Evolutionary conservation across 2,329 filamentous ascomycete species (phyloP), one percentile per base, ranked within the genome.

Genomic region (Amylocarpus encephaloides): DNA sequence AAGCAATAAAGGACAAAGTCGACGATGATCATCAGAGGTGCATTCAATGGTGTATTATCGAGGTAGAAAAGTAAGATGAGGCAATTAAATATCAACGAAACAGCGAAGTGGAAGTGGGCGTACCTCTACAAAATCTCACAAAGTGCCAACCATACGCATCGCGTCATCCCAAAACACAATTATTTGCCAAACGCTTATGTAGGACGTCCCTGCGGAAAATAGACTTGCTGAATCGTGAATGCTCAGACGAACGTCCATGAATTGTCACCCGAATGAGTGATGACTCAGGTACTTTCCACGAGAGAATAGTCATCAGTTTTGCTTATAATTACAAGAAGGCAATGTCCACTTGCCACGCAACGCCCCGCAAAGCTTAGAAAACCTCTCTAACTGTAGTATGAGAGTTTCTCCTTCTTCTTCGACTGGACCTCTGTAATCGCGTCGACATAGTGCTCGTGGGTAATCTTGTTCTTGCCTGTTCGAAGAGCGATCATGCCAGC

Each of bases 401-500:
- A 44, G 26, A 44, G 30, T 16, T 19, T 44, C 32, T 44, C 42
- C 42, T 44, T 44, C 26, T 44, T 44, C 32, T 44, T 44, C 10
- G 42, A 44, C 16, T 32, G 26, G 12, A 44, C 42, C 33, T 98
- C 93, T 34, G 90, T 81, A 69, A 98, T 97, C 54, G 93, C 93
- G 75, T 98, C 93, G 45, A 98, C 93, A 67, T 97, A 98, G 71
- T 98, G 89, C 75, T 98, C 93, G 68, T 98, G 93, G 53, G 86
- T 87, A 66, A 98, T 93, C 79, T 96, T 96, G 72, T 85, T 90
- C 77, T 95, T 91, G 54, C 93, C 93, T 69, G 85, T 89, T 61
- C 93, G 82, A 66, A 98, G 75, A 26, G 93, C 93, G 72, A 98
- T 98, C 93, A 98, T 98, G 67, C 93, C 93, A 46, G 93, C 93